Percentiles rank a stretch among this genome's conserved stretches.
Evolutionary conservation across 2,329 filamentous ascomycete species (phyloP).

Genomic region (Metarhizium robertsii): DNA sequence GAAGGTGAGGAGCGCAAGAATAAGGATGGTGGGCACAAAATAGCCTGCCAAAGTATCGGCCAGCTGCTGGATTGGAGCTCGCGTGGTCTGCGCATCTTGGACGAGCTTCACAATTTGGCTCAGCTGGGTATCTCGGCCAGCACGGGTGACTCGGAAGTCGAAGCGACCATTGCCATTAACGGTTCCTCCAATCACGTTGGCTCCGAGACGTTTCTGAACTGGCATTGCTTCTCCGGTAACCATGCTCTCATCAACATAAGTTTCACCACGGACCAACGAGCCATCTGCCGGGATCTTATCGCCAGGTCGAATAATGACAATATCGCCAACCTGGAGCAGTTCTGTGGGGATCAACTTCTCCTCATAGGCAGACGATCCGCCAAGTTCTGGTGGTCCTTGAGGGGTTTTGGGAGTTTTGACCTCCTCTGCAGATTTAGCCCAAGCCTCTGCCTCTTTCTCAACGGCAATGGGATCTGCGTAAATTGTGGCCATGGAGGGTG

Average conservation of each 20-base stretch:
- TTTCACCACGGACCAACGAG: constrained; percentile 76
- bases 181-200: constrained; percentile 78
- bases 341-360: constrained; percentile 88
- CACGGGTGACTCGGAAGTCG: constrained; percentile 86
- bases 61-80: constrained; percentile 88
- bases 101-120: constrained; percentile 98
- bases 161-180: constrained; percentile 89
- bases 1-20: constrained; percentile 79
- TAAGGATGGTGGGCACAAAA: constrained; percentile 84
- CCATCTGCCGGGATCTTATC: constrained; percentile 97
- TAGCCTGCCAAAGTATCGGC: constrained; percentile 87
- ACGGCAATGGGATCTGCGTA: constrained; percentile 91
- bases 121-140: constrained; percentile 89
- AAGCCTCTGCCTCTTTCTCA: constrained; percentile 78
- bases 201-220: constrained; percentile 77
- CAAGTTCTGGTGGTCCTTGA: constrained; percentile 17
- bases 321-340: constrained; percentile 84
- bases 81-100: constrained; percentile 88
- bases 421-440: constrained; percentile 35
- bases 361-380: constrained; percentile 55
- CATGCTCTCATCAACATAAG: constrained; percentile 96
- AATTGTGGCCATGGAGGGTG: constrained; percentile 94
- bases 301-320: constrained; percentile 85
- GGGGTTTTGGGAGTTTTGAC: constrained; percentile 32
- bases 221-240: constrained; percentile 96